These are phyloP conservation scores for Hypoxylon sp. DNA, from an alignment of 2,329 filamentous ascomycete genomes.

Conservation along the genomic window DNA sequence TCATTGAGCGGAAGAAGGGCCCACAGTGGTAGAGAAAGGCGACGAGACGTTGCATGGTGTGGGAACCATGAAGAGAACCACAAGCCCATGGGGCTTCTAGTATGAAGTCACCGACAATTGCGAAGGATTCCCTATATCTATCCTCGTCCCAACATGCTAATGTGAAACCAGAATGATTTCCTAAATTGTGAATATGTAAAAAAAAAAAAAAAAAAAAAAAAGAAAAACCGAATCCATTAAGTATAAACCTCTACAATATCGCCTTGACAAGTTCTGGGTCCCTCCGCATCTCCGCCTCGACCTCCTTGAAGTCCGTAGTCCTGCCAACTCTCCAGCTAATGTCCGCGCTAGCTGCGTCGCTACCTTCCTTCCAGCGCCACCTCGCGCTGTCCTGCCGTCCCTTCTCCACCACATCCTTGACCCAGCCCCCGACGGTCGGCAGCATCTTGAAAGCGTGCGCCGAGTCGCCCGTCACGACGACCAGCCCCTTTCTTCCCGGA, in stretches of 20 bases:
- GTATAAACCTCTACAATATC: conserved; percentile 8
- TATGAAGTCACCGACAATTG: not conserved
- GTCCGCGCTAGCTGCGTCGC: conserved; percentile 38
- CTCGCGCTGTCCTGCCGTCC: conserved; percentile 57
- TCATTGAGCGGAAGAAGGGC: not conserved
- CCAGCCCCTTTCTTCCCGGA: conserved; percentile 60
- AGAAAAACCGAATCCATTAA: not conserved
- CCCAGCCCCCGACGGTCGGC: conserved; percentile 68
- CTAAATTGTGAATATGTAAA: not conserved
- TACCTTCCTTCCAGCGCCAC: conserved; percentile 64
- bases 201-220: too few species aligned
- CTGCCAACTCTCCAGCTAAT: conserved; percentile 56
- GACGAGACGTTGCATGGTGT: not conserved
- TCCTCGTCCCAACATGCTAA: not conserved
- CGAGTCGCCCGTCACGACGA: conserved; percentile 68
- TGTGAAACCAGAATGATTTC: not conserved
- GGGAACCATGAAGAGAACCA: not conserved
- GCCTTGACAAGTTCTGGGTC: conserved; percentile 14
- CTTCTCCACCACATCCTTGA: conserved; percentile 59
- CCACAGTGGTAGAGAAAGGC: not conserved
- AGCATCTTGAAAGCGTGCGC: conserved; percentile 74
- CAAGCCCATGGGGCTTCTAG: not conserved
- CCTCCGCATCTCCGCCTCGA: conserved; percentile 24
- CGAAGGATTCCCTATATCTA: too few species aligned
- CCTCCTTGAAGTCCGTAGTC: conserved; percentile 44